phyloP scores from a whole-genome alignment of 1,139 yeast genomes.

The Zhuliangozyma blackwelliae region DNA sequence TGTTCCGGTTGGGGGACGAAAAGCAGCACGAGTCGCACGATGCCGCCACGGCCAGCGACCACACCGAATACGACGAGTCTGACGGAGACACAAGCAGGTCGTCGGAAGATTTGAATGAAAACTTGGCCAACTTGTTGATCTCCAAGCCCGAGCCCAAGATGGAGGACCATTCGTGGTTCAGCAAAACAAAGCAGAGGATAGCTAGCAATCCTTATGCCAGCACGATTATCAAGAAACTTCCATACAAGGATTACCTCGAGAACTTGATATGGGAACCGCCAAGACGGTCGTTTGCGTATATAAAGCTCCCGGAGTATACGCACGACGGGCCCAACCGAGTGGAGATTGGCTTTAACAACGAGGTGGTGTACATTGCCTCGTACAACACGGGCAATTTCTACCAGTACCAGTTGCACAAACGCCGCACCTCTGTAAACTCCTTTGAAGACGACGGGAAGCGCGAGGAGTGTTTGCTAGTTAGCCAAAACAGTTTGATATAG shows the following conservation, averaged over 20 bases:
- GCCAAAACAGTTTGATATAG: constrained; percentile 17
- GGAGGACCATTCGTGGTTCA: constrained; percentile 10
- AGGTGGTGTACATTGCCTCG: constrained; percentile 35
- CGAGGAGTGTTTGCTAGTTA: constrained; percentile 28
- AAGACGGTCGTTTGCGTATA: constrained; percentile 39
- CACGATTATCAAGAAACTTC: constrained; percentile 36
- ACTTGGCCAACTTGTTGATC: constrained; percentile 37
- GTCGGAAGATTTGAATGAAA: constrained; percentile 39
- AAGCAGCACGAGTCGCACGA: constrained; percentile 7
- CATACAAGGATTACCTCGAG: constrained; percentile 40
- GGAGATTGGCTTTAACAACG: constrained; percentile 37
- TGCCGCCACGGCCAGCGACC: neutral
- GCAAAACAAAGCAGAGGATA: constrained; percentile 18
- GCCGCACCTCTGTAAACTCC: constrained; percentile 3
- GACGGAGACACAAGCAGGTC: constrained; percentile 11
- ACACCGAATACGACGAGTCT: constrained; percentile 10
- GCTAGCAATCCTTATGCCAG: constrained; percentile 36
- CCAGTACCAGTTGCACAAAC: constrained; percentile 34
- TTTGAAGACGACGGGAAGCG: constrained; percentile 20
- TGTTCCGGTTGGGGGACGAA: constrained; percentile 39
- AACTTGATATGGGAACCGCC: constrained; percentile 46
- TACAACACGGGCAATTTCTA: constrained; percentile 38
- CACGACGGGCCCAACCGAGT: constrained; percentile 17
- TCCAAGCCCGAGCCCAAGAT: constrained; percentile 19
- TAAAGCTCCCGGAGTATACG: constrained; percentile 33